A percentile compares a stretch with the other conserved stretches of the same genome.
Conservation (phyloP, 495 filamentous ascomycete species). For the Lasiosphaeria miniovina region DNA sequence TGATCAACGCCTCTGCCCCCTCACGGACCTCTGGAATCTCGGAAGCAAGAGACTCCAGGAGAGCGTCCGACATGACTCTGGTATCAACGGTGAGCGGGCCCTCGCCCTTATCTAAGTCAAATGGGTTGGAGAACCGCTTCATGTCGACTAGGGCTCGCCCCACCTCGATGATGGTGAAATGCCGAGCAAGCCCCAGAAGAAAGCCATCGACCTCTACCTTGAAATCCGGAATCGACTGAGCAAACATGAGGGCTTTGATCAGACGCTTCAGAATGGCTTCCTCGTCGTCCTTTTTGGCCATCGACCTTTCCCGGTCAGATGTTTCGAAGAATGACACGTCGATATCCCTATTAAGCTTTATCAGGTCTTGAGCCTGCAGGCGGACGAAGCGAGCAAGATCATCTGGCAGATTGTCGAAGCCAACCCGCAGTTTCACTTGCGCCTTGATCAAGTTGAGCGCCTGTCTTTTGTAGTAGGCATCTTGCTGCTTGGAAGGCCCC, state of each 20-base stretch:
- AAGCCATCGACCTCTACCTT: constrained; percentile 67
- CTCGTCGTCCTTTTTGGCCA: constrained; percentile 80
- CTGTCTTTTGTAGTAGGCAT: constrained; percentile 88
- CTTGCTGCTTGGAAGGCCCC: constrained; percentile 57
- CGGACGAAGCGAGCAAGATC: constrained; percentile 81
- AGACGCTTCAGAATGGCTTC: constrained; percentile 78
- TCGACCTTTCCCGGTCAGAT: constrained; percentile 75
- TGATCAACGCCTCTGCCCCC: constrained; percentile 73
- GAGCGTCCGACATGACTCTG: constrained; percentile 79
- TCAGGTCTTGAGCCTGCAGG: constrained; percentile 81
- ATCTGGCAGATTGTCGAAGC: constrained; percentile 81
- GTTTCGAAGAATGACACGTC: constrained; percentile 61
- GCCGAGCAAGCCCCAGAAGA: constrained; percentile 74
- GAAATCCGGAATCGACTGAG: constrained; percentile 77
- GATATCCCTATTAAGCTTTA: constrained; percentile 61
- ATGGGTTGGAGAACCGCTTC: constrained; percentile 68
- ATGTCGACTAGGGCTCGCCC: constrained; percentile 72
- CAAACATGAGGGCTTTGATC: constrained; percentile 83
- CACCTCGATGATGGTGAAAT: constrained; percentile 90
- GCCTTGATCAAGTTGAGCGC: constrained; percentile 80
- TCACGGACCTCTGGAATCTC: constrained; percentile 77
- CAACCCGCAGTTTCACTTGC: constrained; percentile 86
- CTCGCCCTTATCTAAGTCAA: constrained; percentile 80
- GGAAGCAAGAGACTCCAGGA: constrained; percentile 82
- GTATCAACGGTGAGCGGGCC: constrained; percentile 82